A percentile compares a stretch with the other conserved stretches of the same genome.
phyloP scores from a whole-genome alignment of 1,284 basidiomycete species.

The Phellopilus nigrolimitatus region DNA sequence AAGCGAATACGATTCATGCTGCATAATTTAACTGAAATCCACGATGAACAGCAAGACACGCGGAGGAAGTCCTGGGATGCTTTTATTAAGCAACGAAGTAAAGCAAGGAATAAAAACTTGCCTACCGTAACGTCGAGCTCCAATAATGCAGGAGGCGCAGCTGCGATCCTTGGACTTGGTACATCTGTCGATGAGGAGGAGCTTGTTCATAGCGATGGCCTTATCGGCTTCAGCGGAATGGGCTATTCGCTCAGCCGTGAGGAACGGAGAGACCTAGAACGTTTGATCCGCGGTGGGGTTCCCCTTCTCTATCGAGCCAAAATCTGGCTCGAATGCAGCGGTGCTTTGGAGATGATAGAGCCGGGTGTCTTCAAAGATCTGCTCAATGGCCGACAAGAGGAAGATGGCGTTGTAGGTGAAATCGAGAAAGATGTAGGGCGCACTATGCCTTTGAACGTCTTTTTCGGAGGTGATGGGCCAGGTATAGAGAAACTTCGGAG shows the following conservation, averaged over 20 bases:
- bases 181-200: constrained; percentile 64
- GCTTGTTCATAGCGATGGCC: constrained; percentile 63
- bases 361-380: constrained; percentile 90
- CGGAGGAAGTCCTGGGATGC: constrained; percentile 84
- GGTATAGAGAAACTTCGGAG: constrained; percentile 90
- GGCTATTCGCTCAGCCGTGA: constrained; percentile 69
- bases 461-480: constrained; percentile 93
- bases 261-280: constrained; percentile 76
- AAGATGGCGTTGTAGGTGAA: constrained; percentile 62
- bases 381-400: constrained; percentile 53
- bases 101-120: constrained; percentile 38
- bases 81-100: constrained; percentile 70
- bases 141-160: constrained; percentile 38
- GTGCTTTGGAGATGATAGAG: constrained; percentile 86
- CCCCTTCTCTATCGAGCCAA: constrained; percentile 86
- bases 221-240: constrained; percentile 88
- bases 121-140: constrained; percentile 24
- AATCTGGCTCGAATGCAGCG: constrained; percentile 90
- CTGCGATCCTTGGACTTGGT: constrained; percentile 59
- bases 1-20: constrained; percentile 76
- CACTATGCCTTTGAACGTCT: constrained; percentile 95
- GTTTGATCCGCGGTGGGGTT: constrained; percentile 79
- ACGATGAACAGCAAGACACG: constrained; percentile 75
- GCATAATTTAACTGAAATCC: constrained; percentile 78
- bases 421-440: constrained; percentile 95